A percentile compares a stretch with the other conserved stretches of the same genome.
Conservation (phyloP, 2,329 filamentous ascomycete genomes). For the Fusarium torreyae region DNA sequence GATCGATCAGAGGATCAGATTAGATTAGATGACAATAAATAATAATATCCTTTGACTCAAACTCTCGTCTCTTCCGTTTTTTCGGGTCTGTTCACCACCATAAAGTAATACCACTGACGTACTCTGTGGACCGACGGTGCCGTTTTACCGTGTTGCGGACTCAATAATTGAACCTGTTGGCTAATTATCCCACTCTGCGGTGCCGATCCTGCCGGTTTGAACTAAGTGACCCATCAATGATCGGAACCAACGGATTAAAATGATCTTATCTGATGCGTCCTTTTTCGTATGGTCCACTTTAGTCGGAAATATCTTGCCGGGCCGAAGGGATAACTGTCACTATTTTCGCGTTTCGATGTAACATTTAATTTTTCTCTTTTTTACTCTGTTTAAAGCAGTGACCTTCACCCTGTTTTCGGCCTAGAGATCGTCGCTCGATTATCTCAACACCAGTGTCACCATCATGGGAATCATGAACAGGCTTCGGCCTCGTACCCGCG, state of each 20-base stretch:
- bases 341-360: slow-evolving; percentile 6
- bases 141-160: slow-evolving; percentile 27
- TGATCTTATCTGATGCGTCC: slow-evolving; percentile 46
- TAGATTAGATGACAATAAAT: slow-evolving; percentile 38
- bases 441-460: background rate
- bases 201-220: slow-evolving; percentile 38
- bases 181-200: slow-evolving; percentile 17
- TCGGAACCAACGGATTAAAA: slow-evolving; percentile 23
- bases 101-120: slow-evolving; percentile 17
- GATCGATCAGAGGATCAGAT: slow-evolving; percentile 33
- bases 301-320: slow-evolving; percentile 9
- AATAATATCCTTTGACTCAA: background rate
- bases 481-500: background rate
- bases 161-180: slow-evolving; percentile 4
- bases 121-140: slow-evolving; percentile 25
- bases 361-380: background rate
- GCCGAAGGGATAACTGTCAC: background rate
- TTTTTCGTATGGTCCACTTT: slow-evolving; percentile 24
- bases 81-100: background rate
- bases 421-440: too few relatives aligned
- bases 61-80: too few relatives aligned
- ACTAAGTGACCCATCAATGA: slow-evolving; percentile 4
- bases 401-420: too few relatives aligned
- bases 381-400: too few relatives aligned
- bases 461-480: slow-evolving; percentile 19